Evolutionary conservation across 371 early-diverging fungal species (phyloP).

Genomic region (Mortierella sp.): DNA sequence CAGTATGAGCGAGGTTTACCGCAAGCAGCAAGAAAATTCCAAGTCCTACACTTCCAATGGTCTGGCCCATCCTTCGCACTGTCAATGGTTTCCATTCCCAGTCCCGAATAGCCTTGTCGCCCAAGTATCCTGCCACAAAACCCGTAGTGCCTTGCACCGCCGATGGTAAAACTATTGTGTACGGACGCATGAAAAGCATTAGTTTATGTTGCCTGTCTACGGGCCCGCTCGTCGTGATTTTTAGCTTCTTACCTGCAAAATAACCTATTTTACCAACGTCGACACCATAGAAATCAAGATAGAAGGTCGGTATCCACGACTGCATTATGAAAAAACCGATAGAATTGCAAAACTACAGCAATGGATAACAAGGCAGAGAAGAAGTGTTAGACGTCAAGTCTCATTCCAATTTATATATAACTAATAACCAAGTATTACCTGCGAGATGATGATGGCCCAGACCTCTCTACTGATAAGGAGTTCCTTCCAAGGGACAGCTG

Average conservation of each 20-base stretch:
- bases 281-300: conserved; percentile 50
- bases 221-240: too few relatives aligned
- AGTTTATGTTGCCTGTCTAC: not conserved
- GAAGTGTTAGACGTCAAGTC: too few relatives aligned
- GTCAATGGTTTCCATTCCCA: conserved; percentile 32
- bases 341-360: conserved; percentile 36
- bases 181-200: not conserved
- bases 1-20: conserved; percentile 30
- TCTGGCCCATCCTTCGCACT: conserved; percentile 41
- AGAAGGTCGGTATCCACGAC: conserved; percentile 55
- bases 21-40: conserved; percentile 40
- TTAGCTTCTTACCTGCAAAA: conserved; percentile 40
- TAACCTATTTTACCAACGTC: conserved; percentile 55
- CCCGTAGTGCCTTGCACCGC: conserved; percentile 40
- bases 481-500: conserved; percentile 31
- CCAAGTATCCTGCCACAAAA: conserved; percentile 39
- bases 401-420: too few relatives aligned
- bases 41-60: conserved; percentile 37
- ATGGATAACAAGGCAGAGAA: not conserved
- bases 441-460: conserved; percentile 52
- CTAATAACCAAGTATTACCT: too few relatives aligned
- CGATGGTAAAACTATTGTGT: conserved; percentile 40
- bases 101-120: conserved; percentile 40
- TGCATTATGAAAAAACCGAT: conserved; percentile 54
- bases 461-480: conserved; percentile 31